phyloP scores from a whole-genome alignment of 768 basidiomycete species.

The Russula brevipes region DNA sequence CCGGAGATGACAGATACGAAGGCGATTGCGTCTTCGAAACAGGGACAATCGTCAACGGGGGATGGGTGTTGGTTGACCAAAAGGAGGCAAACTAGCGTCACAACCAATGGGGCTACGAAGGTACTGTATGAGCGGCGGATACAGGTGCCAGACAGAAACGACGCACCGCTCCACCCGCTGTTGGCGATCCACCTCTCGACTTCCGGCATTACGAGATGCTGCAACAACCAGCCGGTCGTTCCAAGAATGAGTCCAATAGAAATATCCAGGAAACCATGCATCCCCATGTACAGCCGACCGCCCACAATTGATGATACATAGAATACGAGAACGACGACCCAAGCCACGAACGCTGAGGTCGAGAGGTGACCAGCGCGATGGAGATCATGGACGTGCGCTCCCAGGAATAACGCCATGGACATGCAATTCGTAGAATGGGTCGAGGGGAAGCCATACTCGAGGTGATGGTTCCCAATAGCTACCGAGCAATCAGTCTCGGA shows the following conservation, averaged over 20 bases:
- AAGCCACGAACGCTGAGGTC: slow-evolving; percentile 37
- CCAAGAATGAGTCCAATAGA: slow-evolving; percentile 60
- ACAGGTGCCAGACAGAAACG: slow-evolving; percentile 11
- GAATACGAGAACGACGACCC: slow-evolving; percentile 41
- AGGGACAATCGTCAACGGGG: slow-evolving; percentile 95
- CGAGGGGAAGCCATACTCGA: slow-evolving; percentile 94
- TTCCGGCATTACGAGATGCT: slow-evolving; percentile 33
- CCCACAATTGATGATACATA: slow-evolving; percentile 73
- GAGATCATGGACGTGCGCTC: slow-evolving; percentile 51
- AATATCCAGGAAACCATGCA: slow-evolving; percentile 85
- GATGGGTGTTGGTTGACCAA: slow-evolving; percentile 88
- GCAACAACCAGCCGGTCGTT: slow-evolving; percentile 52
- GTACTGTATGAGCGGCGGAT: background rate
- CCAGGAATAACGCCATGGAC: slow-evolving; percentile 83
- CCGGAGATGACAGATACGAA: slow-evolving; percentile 83
- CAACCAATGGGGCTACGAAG: slow-evolving; percentile 48
- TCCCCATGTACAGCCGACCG: slow-evolving; percentile 78
- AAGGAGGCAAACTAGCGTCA: slow-evolving; percentile 60
- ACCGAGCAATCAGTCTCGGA: background rate
- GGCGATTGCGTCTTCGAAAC: slow-evolving; percentile 96
- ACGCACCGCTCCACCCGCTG: slow-evolving; percentile 36
- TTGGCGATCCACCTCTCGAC: slow-evolving; percentile 42
- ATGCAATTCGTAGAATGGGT: slow-evolving; percentile 91
- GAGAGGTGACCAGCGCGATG: slow-evolving; percentile 43
- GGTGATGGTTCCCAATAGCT: slow-evolving; percentile 76